Percentiles rank a stretch among this genome's conserved stretches.
phyloP scores from a whole-genome alignment of 371 early-diverging fungal genomes.

The Chytridium lagenaria region DNA sequence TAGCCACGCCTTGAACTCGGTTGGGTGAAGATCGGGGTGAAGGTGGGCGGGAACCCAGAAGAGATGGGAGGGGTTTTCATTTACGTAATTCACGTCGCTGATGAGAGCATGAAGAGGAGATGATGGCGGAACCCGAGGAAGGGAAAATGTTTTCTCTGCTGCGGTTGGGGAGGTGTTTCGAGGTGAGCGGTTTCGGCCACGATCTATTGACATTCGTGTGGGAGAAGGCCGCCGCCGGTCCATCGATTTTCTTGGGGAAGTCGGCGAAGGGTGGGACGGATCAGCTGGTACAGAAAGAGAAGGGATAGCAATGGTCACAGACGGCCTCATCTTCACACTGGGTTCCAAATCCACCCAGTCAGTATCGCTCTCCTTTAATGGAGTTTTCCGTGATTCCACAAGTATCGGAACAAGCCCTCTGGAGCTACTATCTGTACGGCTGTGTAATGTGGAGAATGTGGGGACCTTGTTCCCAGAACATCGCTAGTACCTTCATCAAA shows the following conservation, averaged over 20 bases:
- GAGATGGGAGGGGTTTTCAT: constrained; percentile 12
- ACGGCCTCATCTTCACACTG: not conserved
- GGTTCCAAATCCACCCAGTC: not conserved
- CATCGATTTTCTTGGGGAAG: not conserved
- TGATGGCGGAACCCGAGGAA: constrained; percentile 6
- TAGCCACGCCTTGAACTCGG: not conserved
- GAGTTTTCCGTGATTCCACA: no score
- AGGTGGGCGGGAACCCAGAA: constrained; percentile 24
- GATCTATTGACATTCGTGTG: not conserved
- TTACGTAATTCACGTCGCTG: not conserved
- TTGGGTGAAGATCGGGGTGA: constrained; percentile 4
- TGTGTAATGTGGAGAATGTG: no score
- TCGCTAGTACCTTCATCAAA: constrained; percentile 13
- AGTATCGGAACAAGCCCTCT: no score
- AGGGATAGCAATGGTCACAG: not conserved
- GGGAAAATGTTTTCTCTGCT: not conserved
- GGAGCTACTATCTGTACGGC: no score
- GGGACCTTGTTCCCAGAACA: not conserved
- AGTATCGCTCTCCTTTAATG: not conserved
- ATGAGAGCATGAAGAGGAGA: constrained; percentile 6
- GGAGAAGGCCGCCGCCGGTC: not conserved
- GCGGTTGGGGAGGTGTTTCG: not conserved
- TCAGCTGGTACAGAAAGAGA: not conserved
- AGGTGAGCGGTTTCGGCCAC: not conserved
- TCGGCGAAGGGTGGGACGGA: not conserved